phyloP scores from a whole-genome alignment of 345 rosid genomes.

The Lepidium aucheri region DNA sequence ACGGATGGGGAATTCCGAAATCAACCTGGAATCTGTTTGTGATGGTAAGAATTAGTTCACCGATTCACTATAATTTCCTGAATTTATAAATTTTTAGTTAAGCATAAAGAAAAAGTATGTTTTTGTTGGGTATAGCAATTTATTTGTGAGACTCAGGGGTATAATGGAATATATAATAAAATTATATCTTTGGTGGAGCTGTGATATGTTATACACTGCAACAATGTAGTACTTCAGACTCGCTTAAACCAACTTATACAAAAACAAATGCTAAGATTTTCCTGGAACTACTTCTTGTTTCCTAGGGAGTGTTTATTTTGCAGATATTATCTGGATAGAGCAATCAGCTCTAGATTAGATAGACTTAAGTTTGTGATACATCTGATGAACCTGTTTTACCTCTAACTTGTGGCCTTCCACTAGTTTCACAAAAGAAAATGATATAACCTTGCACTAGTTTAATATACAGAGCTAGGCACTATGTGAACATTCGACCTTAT shows the following conservation, averaged over 20 bases:
- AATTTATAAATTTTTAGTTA: background rate
- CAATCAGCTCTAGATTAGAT: background rate
- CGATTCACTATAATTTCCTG: background rate
- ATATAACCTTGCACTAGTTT: too few relatives aligned
- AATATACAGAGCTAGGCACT: too few relatives aligned
- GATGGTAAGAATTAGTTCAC: constrained; percentile 51
- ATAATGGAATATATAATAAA: background rate
- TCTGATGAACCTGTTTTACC: background rate
- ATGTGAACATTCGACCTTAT: too few relatives aligned
- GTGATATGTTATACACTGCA: background rate
- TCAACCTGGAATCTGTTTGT: constrained; percentile 52
- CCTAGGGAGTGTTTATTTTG: background rate
- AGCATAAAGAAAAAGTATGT: background rate
- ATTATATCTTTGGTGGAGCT: background rate
- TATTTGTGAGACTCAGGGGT: background rate
- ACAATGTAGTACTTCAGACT: background rate
- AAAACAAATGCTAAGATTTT: background rate
- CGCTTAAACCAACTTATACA: background rate
- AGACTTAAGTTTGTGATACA: background rate
- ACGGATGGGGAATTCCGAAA: constrained; percentile 82
- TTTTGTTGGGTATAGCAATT: background rate
- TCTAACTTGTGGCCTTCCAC: background rate
- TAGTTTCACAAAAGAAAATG: too few relatives aligned
- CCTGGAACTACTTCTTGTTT: background rate
- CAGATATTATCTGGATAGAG: background rate